phyloP scores from a whole-genome alignment of 495 filamentous ascomycete species.

The Lindgomyces ingoldianus region DNA sequence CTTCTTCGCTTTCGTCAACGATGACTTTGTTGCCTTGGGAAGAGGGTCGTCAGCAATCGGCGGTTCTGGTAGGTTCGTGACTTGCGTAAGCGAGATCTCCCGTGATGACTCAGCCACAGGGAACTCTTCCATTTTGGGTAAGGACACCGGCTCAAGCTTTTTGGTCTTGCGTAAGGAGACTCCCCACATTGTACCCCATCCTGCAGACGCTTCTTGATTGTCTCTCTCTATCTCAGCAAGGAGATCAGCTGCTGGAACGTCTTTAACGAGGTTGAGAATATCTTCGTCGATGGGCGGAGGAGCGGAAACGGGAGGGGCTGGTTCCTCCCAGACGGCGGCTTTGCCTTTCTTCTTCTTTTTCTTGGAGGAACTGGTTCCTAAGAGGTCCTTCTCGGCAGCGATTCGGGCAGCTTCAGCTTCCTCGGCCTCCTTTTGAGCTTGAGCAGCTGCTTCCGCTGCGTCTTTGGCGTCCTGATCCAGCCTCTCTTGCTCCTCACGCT shows the following conservation, averaged over 20 bases:
- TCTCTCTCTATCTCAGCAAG: slow-evolving; percentile 32
- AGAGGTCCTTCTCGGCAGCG: slow-evolving; percentile 43
- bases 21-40: slow-evolving; percentile 45
- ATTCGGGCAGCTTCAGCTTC: slow-evolving; percentile 38
- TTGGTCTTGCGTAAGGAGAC: slow-evolving; percentile 37
- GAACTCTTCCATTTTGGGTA: slow-evolving; percentile 13
- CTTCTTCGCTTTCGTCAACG: slow-evolving; percentile 39
- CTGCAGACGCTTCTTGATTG: slow-evolving; percentile 16
- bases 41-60: slow-evolving; percentile 29
- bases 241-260: slow-evolving; percentile 25
- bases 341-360: slow-evolving; percentile 40
- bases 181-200: slow-evolving; percentile 35
- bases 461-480: slow-evolving; percentile 35
- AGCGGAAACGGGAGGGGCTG: slow-evolving; percentile 29
- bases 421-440: slow-evolving; percentile 33
- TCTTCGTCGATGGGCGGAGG: slow-evolving; percentile 31
- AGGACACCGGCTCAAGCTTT: slow-evolving; percentile 4
- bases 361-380: slow-evolving; percentile 38
- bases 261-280: slow-evolving; percentile 27
- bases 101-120: slow-evolving; percentile 22
- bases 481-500: slow-evolving; percentile 26
- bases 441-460: slow-evolving; percentile 31
- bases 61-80: slow-evolving; percentile 27
- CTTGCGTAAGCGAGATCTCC: slow-evolving; percentile 15
- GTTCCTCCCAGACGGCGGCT: slow-evolving; percentile 13